These are phyloP conservation scores for Leptographium wingfieldii DNA, from an alignment of 2,329 filamentous ascomycete genomes.

Conservation along the genomic window DNA sequence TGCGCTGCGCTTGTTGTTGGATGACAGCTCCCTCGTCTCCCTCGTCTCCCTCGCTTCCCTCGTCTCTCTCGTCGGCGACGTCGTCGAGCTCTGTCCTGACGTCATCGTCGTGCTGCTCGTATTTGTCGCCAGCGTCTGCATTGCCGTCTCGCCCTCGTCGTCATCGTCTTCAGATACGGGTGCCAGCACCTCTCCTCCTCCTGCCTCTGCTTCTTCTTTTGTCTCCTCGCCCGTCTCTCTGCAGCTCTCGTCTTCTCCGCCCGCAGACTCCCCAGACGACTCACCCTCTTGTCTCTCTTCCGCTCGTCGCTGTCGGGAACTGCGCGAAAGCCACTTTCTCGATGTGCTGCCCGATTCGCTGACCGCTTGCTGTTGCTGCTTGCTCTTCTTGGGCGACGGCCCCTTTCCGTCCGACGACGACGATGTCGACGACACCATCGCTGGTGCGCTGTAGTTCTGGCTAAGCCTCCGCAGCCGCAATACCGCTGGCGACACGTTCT, in stretches of 20 bases:
- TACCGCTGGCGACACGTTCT: slow-evolving; percentile 22
- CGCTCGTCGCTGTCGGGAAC: not conserved
- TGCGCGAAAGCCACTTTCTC: slow-evolving; percentile 21
- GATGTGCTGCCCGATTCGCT: slow-evolving; percentile 23
- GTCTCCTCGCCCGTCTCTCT: not conserved
- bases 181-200: too few species aligned
- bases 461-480: slow-evolving; percentile 31
- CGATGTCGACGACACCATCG: slow-evolving; percentile 16
- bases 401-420: slow-evolving; percentile 12
- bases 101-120: not conserved
- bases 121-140: not conserved
- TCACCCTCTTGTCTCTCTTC: not conserved
- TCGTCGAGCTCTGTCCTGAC: not conserved
- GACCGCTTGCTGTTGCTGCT: not conserved
- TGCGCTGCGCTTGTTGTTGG: slow-evolving; percentile 28
- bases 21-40: not conserved
- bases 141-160: not conserved
- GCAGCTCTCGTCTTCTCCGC: too few species aligned
- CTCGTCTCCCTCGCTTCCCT: not conserved
- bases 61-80: not conserved
- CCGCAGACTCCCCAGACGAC: not conserved
- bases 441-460: slow-evolving; percentile 40
- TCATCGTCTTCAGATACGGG: too few species aligned
- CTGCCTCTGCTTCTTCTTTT: not conserved
- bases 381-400: slow-evolving; percentile 29